Evolutionary conservation across 768 basidiomycete genomes (phyloP), one percentile per base, ranked within the genome.

Genomic region (Candolleomyces aberdarensis): DNA sequence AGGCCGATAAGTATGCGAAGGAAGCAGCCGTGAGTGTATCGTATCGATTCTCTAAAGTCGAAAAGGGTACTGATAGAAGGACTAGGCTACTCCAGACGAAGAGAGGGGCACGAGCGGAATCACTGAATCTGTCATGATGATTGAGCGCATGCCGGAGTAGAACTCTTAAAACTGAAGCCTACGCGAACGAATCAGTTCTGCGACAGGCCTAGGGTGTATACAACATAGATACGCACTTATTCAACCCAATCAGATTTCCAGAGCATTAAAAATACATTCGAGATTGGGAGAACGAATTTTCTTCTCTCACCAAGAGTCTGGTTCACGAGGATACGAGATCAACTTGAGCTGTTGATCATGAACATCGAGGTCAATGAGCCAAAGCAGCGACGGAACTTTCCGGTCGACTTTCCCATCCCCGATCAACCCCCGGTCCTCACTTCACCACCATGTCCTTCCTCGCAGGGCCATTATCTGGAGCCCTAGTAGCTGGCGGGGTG

Each of bases 401-500:
- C 49, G 49, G 49, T 29, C 49, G 29, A 20, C 49, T 14, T 51
- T 51, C 49, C 49, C 49, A 51, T 51, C 49, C 29, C 26, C 19
- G 5, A 51, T 29, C 19, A 20, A 46, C 44, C 44, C 6, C 19
- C 8, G 44, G 44, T 20, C 14, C 8, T 31, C 49, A 17, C 19
- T n/a, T 17, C 20, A 31, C 32, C 9, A 13, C n/a, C 31, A 47
- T 43, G 61, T 58, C 61, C 41, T 43, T 52, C 41, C 77, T 83
- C 70, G 67, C 84, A 56, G 86, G 87, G 29, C 84, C 87, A n/a
- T 70, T 88, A n/a, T 86, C 88, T 40, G 87, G 87, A 29, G 86
- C 85, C 39, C 75, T 89, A 59, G 80, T 84, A 55, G 87, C 86
- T 40, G 86, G 87, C 57, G 87, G 87, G 63, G 87, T 85, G 71